These are phyloP conservation scores for Aspergillus alliaceus DNA, from an alignment of 2,329 filamentous ascomycete genomes.

Conservation along the genomic window DNA sequence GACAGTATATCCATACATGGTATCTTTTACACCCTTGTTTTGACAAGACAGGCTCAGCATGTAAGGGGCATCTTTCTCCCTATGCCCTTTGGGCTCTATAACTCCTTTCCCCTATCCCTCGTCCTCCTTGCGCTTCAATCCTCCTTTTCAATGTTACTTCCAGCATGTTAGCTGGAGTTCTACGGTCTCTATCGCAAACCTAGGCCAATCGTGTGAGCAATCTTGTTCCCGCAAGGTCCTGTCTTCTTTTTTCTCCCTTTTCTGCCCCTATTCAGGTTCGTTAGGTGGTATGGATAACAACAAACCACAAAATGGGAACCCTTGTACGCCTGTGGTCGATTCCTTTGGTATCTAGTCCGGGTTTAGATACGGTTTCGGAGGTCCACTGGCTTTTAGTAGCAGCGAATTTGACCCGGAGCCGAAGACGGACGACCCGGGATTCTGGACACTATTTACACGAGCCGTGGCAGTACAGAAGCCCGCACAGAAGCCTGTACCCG, in stretches of 20 bases:
- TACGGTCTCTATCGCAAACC: not conserved
- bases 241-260: not conserved
- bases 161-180: not conserved
- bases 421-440: no score
- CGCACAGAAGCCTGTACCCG: slow-evolving; percentile 14
- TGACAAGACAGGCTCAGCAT: not conserved
- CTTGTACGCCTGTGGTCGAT: not conserved
- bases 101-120: not conserved
- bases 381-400: not conserved
- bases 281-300: not conserved
- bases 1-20: not conserved
- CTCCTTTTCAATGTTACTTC: not conserved
- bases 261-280: not conserved
- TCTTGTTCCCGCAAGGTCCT: not conserved
- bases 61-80: not conserved
- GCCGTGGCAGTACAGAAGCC: not conserved
- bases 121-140: not conserved
- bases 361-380: not conserved
- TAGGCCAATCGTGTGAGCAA: not conserved
- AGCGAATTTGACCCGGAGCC: not conserved
- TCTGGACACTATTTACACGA: slow-evolving; percentile 13
- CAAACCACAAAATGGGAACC: not conserved
- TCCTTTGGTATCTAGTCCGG: not conserved
- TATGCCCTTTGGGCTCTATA: not conserved
- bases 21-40: not conserved